Conservation (phyloP, 164 flowering plant genomes). For the Chloranthus sessilifolius region DNA sequence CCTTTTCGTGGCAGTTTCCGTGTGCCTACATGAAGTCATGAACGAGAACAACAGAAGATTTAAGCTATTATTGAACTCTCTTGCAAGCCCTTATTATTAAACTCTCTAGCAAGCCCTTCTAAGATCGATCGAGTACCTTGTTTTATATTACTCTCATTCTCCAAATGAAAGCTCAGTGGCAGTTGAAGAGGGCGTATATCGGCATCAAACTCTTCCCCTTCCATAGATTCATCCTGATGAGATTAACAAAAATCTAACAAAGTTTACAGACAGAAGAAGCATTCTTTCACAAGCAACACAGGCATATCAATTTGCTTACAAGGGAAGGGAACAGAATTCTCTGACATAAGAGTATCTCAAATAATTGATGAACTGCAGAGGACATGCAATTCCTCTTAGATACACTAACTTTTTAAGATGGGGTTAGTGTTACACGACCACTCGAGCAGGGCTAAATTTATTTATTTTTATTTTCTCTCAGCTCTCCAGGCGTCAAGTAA, state of each 20-base stretch:
- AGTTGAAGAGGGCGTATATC: slow-evolving; percentile 13
- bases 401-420: neutral
- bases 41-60: slow-evolving; percentile 1
- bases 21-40: slow-evolving; percentile 20
- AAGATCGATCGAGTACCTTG: slow-evolving; percentile 28
- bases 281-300: neutral
- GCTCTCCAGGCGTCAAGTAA: no score
- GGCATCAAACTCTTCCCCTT: slow-evolving; percentile 28
- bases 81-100: neutral
- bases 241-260: neutral
- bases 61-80: neutral
- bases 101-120: neutral
- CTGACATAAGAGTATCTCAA: no score
- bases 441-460: no score
- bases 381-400: neutral
- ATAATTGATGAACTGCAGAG: neutral
- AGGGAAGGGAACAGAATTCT: no score
- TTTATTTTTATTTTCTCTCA: no score
- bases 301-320: neutral
- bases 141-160: slow-evolving; percentile 13
- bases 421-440: no score
- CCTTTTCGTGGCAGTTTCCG: slow-evolving; percentile 1
- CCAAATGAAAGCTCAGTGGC: slow-evolving; percentile 21
- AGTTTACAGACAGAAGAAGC: no score
- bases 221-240: slow-evolving; percentile 52